A percentile compares a stretch with the other conserved stretches of the same genome.
Conservation (phyloP, 1,284 basidiomycete genomes). For the Cystobasidium slooffiae region DNA sequence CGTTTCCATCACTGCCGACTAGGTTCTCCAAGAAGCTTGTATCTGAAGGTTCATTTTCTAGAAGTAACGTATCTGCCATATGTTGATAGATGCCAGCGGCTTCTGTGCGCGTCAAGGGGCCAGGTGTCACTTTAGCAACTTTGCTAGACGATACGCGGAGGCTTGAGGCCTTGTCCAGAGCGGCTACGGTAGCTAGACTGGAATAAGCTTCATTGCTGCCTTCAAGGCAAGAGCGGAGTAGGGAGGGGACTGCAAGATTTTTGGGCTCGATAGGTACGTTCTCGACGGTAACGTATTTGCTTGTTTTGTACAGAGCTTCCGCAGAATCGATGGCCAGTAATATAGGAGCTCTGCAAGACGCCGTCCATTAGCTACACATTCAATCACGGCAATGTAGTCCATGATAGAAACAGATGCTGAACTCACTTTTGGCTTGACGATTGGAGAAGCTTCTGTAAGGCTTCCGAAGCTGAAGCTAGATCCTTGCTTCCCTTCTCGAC, state of each 20-base stretch:
- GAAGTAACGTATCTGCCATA: conserved; percentile 24
- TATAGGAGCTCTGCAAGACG: conserved; percentile 18
- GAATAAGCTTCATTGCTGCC: not conserved
- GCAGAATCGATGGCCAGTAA: conserved; percentile 43
- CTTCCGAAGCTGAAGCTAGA: not conserved
- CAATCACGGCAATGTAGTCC: not conserved
- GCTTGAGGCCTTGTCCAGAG: conserved; percentile 6
- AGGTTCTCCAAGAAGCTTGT: conserved; percentile 30
- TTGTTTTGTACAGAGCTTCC: conserved; percentile 32
- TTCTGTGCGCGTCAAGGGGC: conserved; percentile 14
- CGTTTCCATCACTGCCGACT: conserved; percentile 36
- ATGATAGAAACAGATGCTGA: not conserved
- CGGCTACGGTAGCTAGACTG: not conserved
- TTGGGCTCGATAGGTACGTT: conserved; percentile 1
- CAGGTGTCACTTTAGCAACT: not conserved
- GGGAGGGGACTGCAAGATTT: not conserved
- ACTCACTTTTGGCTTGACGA: conserved; percentile 3
- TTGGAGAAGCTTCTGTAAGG: conserved; percentile 13
- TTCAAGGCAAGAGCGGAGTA: conserved; percentile 11
- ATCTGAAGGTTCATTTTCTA: conserved; percentile 23
- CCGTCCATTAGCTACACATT: not conserved
- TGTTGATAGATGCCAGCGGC: conserved; percentile 41
- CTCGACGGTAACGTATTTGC: conserved; percentile 4
- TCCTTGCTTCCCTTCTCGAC: conserved; percentile 22
- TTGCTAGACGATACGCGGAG: not conserved